Evolutionary conservation across 208 protist genomes (phyloP).

Genomic region (Trypanosomatidae sp.): DNA sequence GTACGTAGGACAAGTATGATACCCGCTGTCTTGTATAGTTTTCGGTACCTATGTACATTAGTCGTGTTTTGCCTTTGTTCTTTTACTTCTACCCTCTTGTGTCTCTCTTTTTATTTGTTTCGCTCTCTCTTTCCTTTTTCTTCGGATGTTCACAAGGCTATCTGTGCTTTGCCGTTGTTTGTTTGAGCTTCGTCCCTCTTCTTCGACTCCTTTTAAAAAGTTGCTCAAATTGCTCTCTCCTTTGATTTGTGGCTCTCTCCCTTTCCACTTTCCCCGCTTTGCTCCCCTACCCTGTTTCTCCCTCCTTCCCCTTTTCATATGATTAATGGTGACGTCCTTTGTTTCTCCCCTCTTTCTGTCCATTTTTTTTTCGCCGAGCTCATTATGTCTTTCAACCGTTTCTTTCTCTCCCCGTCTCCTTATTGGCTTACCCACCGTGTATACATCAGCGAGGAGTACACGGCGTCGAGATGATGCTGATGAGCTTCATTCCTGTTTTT

Average conservation of each 20-base stretch:
- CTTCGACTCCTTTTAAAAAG: neutral
- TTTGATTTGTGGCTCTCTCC: neutral
- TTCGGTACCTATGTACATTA: constrained; percentile 7
- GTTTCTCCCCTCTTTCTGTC: constrained; percentile 1
- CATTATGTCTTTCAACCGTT: neutral
- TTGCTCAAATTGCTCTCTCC: constrained; percentile 1
- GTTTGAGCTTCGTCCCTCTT: constrained; percentile 3
- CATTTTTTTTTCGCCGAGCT: neutral
- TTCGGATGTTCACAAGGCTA: neutral
- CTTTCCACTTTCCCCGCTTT: neutral
- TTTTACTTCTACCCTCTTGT: neutral
- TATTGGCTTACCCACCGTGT: constrained; percentile 5
- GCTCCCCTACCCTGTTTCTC: neutral
- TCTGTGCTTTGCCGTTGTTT: neutral
- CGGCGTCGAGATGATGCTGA: neutral
- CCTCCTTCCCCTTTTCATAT: neutral
- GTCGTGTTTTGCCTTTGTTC: neutral
- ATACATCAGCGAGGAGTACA: neutral
- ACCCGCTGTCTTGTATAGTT: neutral
- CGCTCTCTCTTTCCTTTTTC: constrained; percentile 4
- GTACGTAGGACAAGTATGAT: neutral
- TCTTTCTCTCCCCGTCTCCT: neutral
- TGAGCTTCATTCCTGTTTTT: constrained; percentile 1
- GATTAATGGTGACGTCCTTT: constrained; percentile 4
- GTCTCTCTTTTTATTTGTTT: constrained; percentile 5